These are phyloP conservation scores for Passiflora organensis DNA, from an alignment of 345 rosid genomes.

Conservation along the genomic window DNA sequence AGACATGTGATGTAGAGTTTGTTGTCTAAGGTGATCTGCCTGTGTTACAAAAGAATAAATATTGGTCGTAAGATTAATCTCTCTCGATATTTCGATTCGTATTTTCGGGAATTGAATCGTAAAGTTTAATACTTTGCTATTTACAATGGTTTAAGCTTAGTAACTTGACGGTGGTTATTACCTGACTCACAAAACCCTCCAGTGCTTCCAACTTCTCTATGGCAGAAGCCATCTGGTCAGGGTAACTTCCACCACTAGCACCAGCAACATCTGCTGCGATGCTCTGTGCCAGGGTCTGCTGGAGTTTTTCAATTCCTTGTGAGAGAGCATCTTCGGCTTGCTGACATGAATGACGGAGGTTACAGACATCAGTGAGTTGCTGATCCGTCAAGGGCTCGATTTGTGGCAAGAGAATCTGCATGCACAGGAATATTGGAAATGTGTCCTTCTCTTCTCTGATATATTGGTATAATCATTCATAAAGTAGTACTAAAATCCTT, in stretches of 20 bases:
- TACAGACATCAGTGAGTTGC: slow-evolving; percentile 44
- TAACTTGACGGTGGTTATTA: too few relatives aligned
- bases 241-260: slow-evolving; percentile 24
- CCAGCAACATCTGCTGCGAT: slow-evolving; percentile 40
- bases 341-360: slow-evolving; percentile 69
- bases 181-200: slow-evolving; percentile 84
- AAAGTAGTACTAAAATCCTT: too few relatives aligned
- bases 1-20: slow-evolving; percentile 36
- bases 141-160: too few relatives aligned
- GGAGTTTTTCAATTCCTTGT: slow-evolving; percentile 37
- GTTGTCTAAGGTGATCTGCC: slow-evolving; percentile 77
- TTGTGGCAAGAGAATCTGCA: slow-evolving; percentile 68
- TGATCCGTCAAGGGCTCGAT: slow-evolving; percentile 70
- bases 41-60: slow-evolving; percentile 32
- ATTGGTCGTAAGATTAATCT: too few relatives aligned
- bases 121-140: too few relatives aligned
- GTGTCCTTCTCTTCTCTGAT: too few relatives aligned
- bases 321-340: slow-evolving; percentile 87
- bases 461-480: too few relatives aligned
- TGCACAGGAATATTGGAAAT: slow-evolving; percentile 8
- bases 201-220: slow-evolving; percentile 61
- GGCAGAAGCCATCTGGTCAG: slow-evolving; percentile 48
- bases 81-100: too few relatives aligned
- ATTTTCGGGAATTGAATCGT: too few relatives aligned
- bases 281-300: slow-evolving; percentile 44